Conservation (phyloP, 257 asterid genomes). For the Solanum chmielewskii region DNA sequence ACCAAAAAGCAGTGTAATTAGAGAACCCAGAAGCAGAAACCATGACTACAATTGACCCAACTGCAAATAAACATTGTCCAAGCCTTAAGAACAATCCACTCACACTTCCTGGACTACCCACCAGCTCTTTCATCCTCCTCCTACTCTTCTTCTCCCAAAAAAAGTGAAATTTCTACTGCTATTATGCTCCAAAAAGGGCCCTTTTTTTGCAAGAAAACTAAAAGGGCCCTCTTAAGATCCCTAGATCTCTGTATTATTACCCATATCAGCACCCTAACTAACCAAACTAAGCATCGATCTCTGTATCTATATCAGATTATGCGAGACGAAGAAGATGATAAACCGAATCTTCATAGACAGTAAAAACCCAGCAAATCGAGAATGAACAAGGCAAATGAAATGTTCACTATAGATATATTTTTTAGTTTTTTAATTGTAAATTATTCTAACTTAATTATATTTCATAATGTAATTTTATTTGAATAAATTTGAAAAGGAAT, state of each 20-base stretch:
- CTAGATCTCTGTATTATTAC: conserved; percentile 31
- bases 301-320: neutral
- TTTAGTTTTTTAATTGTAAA: too few species aligned
- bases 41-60: conserved; percentile 77
- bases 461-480: too few species aligned
- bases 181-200: conserved; percentile 14
- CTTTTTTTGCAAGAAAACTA: conserved; percentile 10
- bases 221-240: conserved; percentile 49
- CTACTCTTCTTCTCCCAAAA: neutral
- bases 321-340: neutral
- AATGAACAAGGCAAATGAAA: neutral
- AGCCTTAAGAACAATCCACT: conserved; percentile 67
- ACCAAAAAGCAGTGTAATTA: conserved; percentile 92
- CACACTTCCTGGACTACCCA: conserved; percentile 76
- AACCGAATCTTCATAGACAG: neutral
- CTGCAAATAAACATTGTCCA: conserved; percentile 79
- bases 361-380: neutral
- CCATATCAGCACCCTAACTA: conserved; percentile 17
- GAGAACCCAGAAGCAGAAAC: conserved; percentile 89
- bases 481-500: too few species aligned
- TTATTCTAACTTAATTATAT: too few species aligned
- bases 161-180: neutral
- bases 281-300: neutral
- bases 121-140: conserved; percentile 53
- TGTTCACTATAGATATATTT: neutral